Evolutionary conservation across 768 basidiomycete genomes (phyloP).

Genomic region (Lactarius quietus): DNA sequence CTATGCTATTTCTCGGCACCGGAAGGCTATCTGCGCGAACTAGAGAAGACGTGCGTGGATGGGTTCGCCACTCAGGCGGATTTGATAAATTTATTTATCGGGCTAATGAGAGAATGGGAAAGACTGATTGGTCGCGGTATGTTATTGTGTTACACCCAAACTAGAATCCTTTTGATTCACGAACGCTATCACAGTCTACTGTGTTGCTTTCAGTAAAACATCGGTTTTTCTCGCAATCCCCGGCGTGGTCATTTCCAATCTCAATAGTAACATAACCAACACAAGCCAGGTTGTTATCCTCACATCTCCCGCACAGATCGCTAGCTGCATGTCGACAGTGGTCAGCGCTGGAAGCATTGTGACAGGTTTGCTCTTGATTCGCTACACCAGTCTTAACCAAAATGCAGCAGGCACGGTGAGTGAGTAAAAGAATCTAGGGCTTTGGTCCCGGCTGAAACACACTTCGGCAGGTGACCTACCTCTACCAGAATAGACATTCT

Average conservation of each 20-base stretch:
- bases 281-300: too few species aligned
- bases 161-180: neutral
- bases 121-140: neutral
- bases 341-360: too few species aligned
- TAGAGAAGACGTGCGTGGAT: neutral
- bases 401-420: constrained; percentile 26
- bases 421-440: neutral
- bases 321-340: too few species aligned
- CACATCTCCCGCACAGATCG: too few species aligned
- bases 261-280: too few species aligned
- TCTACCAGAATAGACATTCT: constrained; percentile 14
- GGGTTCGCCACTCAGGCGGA: neutral
- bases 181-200: constrained; percentile 27
- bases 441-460: neutral
- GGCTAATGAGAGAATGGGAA: neutral
- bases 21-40: neutral
- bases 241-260: too few species aligned
- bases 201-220: constrained; percentile 35
- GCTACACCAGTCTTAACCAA: too few species aligned
- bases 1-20: neutral
- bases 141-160: neutral
- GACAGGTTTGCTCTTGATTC: too few species aligned
- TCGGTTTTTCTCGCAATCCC: constrained; percentile 37
- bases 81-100: neutral
- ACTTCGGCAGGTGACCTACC: constrained; percentile 25